Percentiles rank a stretch among this genome's conserved stretches.
These are phyloP conservation scores for Ceratobasidium sp. DNA, from an alignment of 1,284 basidiomycete species.

Conservation along the genomic window DNA sequence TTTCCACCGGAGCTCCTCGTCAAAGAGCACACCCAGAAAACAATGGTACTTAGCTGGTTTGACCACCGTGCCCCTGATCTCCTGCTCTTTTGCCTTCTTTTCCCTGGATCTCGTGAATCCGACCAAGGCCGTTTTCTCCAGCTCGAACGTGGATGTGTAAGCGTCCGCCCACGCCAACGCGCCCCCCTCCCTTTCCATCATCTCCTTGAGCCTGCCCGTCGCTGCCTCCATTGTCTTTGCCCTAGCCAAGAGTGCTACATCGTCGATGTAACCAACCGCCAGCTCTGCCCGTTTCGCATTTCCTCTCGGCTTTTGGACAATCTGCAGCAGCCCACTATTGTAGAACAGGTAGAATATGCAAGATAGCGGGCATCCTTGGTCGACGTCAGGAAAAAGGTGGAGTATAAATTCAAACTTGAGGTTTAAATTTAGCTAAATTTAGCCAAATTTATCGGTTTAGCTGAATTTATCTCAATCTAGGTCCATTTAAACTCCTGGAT, in stretches of 20 bases:
- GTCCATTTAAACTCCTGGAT: too few relatives aligned
- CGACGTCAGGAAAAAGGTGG: too few relatives aligned
- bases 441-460: too few relatives aligned
- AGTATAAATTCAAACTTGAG: too few relatives aligned
- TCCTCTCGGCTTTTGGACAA: too few relatives aligned
- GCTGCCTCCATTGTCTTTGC: background rate
- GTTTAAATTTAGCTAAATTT: too few relatives aligned
- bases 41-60: constrained; percentile 11
- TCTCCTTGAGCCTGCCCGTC: background rate
- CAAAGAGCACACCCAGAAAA: constrained; percentile 46
- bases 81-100: background rate
- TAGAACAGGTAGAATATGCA: too few relatives aligned
- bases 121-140: constrained; percentile 28
- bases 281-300: background rate
- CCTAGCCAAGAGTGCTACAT: constrained; percentile 23
- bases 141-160: constrained; percentile 14
- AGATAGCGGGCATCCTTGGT: too few relatives aligned
- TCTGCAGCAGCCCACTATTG: too few relatives aligned
- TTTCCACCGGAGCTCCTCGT: constrained; percentile 42
- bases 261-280: constrained; percentile 45
- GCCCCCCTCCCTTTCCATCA: constrained; percentile 30
- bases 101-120: background rate
- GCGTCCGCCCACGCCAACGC: background rate
- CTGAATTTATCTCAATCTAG: too few relatives aligned
- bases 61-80: background rate